Conservation (phyloP, 495 filamentous ascomycete genomes). For the Penicillium daleae region DNA sequence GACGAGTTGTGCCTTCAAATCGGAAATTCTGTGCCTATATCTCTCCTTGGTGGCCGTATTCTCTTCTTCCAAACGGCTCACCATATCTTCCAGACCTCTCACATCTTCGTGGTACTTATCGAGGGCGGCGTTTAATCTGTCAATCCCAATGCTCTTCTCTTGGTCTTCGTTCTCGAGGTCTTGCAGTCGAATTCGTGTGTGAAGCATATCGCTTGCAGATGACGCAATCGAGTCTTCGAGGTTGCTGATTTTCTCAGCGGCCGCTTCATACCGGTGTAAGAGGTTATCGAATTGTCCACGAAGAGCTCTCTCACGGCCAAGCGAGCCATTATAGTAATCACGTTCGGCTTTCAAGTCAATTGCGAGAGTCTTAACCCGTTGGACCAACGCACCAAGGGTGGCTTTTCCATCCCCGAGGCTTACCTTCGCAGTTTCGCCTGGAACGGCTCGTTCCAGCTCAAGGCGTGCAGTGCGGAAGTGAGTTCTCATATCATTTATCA, state of each 20-base stretch:
- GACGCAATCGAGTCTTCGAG: constrained; percentile 60
- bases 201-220: constrained; percentile 54
- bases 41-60: constrained; percentile 38
- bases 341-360: constrained; percentile 40
- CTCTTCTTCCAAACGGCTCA: constrained; percentile 62
- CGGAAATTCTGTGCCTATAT: constrained; percentile 42
- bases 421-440: constrained; percentile 60
- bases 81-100: constrained; percentile 60
- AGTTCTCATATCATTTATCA: constrained; percentile 52
- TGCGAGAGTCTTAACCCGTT: constrained; percentile 43
- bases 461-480: constrained; percentile 69
- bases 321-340: constrained; percentile 33
- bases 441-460: constrained; percentile 66
- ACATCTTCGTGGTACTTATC: constrained; percentile 68
- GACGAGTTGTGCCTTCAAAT: constrained; percentile 44
- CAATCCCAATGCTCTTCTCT: constrained; percentile 61
- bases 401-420: constrained; percentile 41
- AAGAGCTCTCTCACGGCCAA: constrained; percentile 42
- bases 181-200: constrained; percentile 47
- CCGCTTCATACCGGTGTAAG: constrained; percentile 41
- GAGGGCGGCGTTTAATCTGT: constrained; percentile 63
- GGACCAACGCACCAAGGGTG: constrained; percentile 43
- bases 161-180: constrained; percentile 55
- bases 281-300: constrained; percentile 48
- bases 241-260: constrained; percentile 49